phyloP scores from a whole-genome alignment of 2,329 filamentous ascomycete genomes.

The Raffaelea albimanens region DNA sequence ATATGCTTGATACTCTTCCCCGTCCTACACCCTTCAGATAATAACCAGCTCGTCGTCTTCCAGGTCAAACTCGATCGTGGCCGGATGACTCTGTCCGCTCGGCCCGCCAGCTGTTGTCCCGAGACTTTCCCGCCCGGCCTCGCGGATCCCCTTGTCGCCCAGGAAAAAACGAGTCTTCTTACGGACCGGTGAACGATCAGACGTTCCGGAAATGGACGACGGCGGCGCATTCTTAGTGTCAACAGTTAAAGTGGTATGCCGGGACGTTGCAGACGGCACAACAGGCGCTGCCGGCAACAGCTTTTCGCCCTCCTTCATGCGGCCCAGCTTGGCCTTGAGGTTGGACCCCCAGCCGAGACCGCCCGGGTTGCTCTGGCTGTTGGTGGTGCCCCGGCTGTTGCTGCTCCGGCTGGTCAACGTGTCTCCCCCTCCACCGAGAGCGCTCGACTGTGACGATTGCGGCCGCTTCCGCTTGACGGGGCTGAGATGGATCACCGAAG shows the following conservation, averaged over 20 bases:
- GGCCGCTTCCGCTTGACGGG: constrained; percentile 54
- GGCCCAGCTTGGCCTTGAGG: constrained; percentile 45
- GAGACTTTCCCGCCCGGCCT: constrained; percentile 66
- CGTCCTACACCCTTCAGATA: constrained; percentile 17
- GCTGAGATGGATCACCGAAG: constrained; percentile 43
- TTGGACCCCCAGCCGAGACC: constrained; percentile 48
- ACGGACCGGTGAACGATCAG: constrained; percentile 38
- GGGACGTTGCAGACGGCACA: constrained; percentile 2
- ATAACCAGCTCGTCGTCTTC: constrained; percentile 44
- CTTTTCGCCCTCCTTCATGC: constrained; percentile 49
- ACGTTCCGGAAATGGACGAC: constrained; percentile 7
- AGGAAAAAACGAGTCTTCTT: constrained; percentile 77
- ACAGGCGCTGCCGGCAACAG: constrained; percentile 13
- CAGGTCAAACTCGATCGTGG: constrained; percentile 22
- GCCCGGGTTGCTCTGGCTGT: constrained; percentile 11
- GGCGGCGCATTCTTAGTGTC: too few species aligned
- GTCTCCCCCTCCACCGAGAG: constrained; percentile 13
- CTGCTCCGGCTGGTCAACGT: constrained; percentile 2
- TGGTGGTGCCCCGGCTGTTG: constrained; percentile 13
- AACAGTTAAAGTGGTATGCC: not conserved
- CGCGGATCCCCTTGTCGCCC: constrained; percentile 64
- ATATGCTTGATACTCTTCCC: too few species aligned
- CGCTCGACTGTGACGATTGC: constrained; percentile 32
- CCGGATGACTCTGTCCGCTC: not conserved
- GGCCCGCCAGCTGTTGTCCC: constrained; percentile 37